Conservation (phyloP, 176 grass and related monocot species). For the Paspalum vaginatum region DNA sequence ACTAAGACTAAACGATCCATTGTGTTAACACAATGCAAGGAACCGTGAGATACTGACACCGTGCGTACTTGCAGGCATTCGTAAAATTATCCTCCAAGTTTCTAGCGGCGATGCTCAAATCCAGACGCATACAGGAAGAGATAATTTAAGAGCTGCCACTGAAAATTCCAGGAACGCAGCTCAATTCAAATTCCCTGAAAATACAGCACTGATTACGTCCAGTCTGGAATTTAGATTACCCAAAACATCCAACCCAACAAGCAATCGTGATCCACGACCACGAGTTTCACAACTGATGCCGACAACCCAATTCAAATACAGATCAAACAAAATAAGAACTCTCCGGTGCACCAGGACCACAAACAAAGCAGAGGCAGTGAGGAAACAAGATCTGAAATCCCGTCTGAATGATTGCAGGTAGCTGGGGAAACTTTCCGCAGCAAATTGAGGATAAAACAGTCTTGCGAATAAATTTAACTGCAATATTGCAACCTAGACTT, state of each 20-base stretch:
- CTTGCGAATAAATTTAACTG: background rate
- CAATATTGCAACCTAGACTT: background rate
- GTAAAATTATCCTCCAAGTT: too few relatives aligned
- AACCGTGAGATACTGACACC: conserved; percentile 2
- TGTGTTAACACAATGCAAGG: background rate
- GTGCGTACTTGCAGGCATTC: background rate
- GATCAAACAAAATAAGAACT: conserved; percentile 24
- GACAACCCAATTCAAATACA: conserved; percentile 41
- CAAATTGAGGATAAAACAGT: background rate
- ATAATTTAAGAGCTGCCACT: background rate
- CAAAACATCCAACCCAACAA: conserved; percentile 36
- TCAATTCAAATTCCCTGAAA: conserved; percentile 9
- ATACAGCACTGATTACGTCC: background rate
- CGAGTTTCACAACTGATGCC: conserved; percentile 20
- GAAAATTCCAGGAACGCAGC: background rate
- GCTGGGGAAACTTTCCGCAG: background rate
- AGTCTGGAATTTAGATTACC: conserved; percentile 24
- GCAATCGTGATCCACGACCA: conserved; percentile 3
- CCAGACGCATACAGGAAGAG: background rate
- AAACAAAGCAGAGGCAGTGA: background rate
- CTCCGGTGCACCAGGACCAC: conserved; percentile 6
- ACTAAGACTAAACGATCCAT: conserved; percentile 25
- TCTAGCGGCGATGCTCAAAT: background rate
- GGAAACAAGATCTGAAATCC: conserved; percentile 6
- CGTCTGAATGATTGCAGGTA: background rate